Evolutionary conservation across 129 eudicot genomes (phyloP).

Genomic region (Dittrichia graveolens): DNA sequence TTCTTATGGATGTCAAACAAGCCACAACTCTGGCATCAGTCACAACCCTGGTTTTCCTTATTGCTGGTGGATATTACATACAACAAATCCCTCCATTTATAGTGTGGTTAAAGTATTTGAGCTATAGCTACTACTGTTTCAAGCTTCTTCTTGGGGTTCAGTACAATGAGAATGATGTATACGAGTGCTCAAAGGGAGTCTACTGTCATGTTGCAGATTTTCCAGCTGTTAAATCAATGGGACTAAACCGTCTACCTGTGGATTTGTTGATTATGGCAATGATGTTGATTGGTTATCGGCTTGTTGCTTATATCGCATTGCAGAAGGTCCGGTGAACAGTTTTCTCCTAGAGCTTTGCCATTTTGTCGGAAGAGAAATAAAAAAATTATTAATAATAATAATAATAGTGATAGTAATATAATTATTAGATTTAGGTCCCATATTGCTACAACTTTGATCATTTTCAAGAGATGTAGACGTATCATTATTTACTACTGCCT

Average conservation of each 20-base stretch:
- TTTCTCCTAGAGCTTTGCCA: constrained; percentile 43
- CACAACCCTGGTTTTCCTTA: constrained; percentile 87
- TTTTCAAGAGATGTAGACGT: constrained; percentile 44
- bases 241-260: constrained; percentile 58
- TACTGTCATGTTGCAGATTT: constrained; percentile 78
- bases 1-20: constrained; percentile 95
- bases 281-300: constrained; percentile 88
- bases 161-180: constrained; percentile 63
- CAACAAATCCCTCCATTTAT: constrained; percentile 91
- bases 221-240: constrained; percentile 80
- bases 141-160: constrained; percentile 94
- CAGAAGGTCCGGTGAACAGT: constrained; percentile 58
- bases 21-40: constrained; percentile 97
- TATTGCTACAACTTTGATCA: constrained; percentile 54
- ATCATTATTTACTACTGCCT: constrained; percentile 31
- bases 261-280: constrained; percentile 71
- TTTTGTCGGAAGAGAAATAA: constrained; percentile 46
- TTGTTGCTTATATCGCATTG: constrained; percentile 88
- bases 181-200: constrained; percentile 73
- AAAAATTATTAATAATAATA: constrained; percentile 16
- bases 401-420: not conserved
- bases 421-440: constrained; percentile 39
- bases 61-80: constrained; percentile 95
- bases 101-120: constrained; percentile 87
- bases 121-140: constrained; percentile 97